Conservation (phyloP, 805 yeast species). For the Kazachstania psychrophila region DNA sequence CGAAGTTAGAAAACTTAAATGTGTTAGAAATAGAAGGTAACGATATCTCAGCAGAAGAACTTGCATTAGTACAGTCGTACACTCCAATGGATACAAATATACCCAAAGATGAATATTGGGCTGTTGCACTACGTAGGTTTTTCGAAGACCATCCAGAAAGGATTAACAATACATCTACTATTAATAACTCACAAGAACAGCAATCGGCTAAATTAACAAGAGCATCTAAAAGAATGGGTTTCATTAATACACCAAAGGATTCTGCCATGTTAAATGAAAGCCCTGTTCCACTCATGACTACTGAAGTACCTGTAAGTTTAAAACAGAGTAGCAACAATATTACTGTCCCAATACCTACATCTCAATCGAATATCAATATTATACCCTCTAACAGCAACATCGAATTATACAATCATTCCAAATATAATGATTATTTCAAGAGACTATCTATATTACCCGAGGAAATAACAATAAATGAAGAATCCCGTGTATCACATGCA, state of each 20-base stretch:
- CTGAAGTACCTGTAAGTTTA: not conserved
- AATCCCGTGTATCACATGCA: slow-evolving; percentile 24
- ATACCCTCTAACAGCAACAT: slow-evolving; percentile 2
- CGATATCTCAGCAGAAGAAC: slow-evolving; percentile 44
- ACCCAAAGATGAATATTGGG: slow-evolving; percentile 33
- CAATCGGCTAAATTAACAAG: slow-evolving; percentile 32
- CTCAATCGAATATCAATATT: not conserved
- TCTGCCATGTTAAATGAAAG: too few species aligned
- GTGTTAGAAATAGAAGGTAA: slow-evolving; percentile 55
- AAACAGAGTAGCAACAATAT: not conserved
- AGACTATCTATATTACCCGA: slow-evolving; percentile 59
- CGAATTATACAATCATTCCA: slow-evolving; percentile 29
- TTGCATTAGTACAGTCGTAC: slow-evolving; percentile 32
- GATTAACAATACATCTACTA: not conserved
- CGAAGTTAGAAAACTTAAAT: slow-evolving; percentile 42
- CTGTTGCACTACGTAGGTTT: slow-evolving; percentile 24
- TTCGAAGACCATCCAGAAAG: slow-evolving; percentile 13
- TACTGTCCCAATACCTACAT: not conserved
- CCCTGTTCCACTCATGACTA: too few species aligned
- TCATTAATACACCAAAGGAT: slow-evolving; percentile 31
- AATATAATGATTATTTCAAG: slow-evolving; percentile 55
- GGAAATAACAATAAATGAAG: slow-evolving; percentile 20
- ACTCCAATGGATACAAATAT: slow-evolving; percentile 34
- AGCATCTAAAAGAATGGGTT: slow-evolving; percentile 70
- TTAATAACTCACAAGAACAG: not conserved